Base-by-base conservation (phyloP, 2,329 filamentous ascomycete genomes). In the Camptophora hylomeconis region DNA sequence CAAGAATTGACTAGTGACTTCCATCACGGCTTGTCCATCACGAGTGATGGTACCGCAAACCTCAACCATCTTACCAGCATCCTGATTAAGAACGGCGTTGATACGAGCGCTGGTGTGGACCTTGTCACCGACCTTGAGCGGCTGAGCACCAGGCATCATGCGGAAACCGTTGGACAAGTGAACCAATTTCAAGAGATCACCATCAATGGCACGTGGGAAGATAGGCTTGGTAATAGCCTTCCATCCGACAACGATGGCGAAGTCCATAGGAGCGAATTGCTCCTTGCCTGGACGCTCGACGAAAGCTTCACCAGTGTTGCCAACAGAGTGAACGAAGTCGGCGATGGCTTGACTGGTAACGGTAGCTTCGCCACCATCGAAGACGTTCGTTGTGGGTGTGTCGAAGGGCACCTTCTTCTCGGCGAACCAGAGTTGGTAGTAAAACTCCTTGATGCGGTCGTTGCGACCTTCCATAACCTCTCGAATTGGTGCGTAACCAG, bases 211-310 rank as follows among this genome's bases (percentile, higher is more conserved):
- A 44, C 84, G 77, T 41, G 89, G 89, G 69, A 98, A 98, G 56
- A 98, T 98, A 9, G 89, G 89, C 69, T 95, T 95, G 7, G 86
- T 98, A 49, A 98, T 98, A 23, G 89, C 89, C 63, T 98, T 95
- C 86, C 86, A 94, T 38, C 86, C 86, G 28, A 92, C 80, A n/a
- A 94, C 86, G 42, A 94, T 93, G 42, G 86, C 86, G 48, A 93
- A 98, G 57, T 98, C 89, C 89, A 98, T 98, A 17, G 92, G 89
- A 5, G 89, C 89, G 45, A 79, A 87, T 40, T 94, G 81, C 38
- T 81, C 76, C 64, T 95, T 95, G 43, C 84, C 87, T 24, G 86
- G 87, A 26, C 87, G 74, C 48, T 95, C 87, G 30, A 98, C 87
- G 45, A 98, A 98, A 5, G 89, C 86, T 54, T 98, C 89, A 20